Percentiles rank a stretch among this genome's conserved stretches.
These are phyloP conservation scores for Mimosa pudica DNA, from an alignment of 306 rosid genomes.

Conservation along the genomic window DNA sequence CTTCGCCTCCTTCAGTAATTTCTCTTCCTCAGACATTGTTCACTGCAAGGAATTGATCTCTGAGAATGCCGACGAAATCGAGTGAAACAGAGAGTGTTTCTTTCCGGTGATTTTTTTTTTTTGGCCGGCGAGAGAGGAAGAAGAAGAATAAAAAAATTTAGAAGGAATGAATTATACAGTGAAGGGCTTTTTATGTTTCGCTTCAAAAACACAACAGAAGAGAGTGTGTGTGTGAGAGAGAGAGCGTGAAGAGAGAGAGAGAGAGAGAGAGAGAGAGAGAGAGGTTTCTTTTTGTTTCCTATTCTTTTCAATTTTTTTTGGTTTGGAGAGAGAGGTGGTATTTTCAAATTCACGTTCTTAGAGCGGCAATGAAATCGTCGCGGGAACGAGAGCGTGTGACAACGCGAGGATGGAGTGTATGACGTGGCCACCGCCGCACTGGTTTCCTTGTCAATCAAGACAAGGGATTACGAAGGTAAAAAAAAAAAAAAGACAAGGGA, in stretches of 20 bases:
- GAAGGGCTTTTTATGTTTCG: constrained; percentile 43
- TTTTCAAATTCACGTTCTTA: constrained; percentile 38
- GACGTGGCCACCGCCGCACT: too few species aligned
- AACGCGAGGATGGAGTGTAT: too few species aligned
- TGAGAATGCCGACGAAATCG: constrained; percentile 17
- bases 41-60: constrained; percentile 37
- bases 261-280: not conserved
- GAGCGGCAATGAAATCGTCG: not conserved
- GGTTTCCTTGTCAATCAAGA: too few species aligned
- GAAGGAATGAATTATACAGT: constrained; percentile 22
- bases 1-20: constrained; percentile 92
- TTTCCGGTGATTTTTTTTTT: not conserved
- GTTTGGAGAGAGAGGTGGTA: constrained; percentile 21
- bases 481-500: too few species aligned
- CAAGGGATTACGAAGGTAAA: too few species aligned
- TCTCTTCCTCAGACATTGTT: constrained; percentile 93
- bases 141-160: constrained; percentile 31
- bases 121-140: constrained; percentile 48
- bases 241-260: not conserved
- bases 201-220: constrained; percentile 49
- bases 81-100: not conserved
- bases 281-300: not conserved
- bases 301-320: not conserved
- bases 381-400: constrained; percentile 21
- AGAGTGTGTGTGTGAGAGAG: not conserved